Base-by-base conservation (phyloP, 257 asterid species). In the Solanum etuberosum region DNA sequence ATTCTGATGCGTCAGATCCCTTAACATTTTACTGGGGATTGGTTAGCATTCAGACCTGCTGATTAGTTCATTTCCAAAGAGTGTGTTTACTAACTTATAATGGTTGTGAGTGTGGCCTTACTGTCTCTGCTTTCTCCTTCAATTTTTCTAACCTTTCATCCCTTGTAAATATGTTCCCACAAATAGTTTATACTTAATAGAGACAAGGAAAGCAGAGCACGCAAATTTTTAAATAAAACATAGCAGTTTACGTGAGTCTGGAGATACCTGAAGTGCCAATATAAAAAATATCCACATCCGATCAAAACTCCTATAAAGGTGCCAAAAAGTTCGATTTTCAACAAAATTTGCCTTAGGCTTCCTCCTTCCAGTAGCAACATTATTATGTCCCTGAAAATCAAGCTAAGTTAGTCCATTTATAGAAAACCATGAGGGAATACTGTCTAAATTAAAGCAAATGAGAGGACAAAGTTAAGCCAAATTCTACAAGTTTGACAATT, bases 241-340 rank as follows among this genome's bases (percentile, higher is more conserved):
- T 20, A 81, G 68, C 29, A 31, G 57, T 76, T 40, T 76, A 68
- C 31, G 11, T 31, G 54, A 61, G 42, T 65, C 72, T 8, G 16
- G 51, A 68, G 34, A 31, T 92, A 97, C 99, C 99, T 97, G 99
- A 84, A 97, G 94, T 84, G 97, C 95, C 93, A 97, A 91, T 89
- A 92, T 94, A 80, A 94, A 96, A 88, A 97, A 96, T 82, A 93
- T 95, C 99, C 99, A 97, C 95, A 97, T 87, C 89, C 99, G 93
- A 90, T 97, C 99, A 70, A 97, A 97, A 91, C 97, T 95, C 89
- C 99, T 93, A 88, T 93, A 97, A 84, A 97, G 94, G 88, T 97
- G 99, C 99, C 92, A 97, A 93, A 95, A 97, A 31, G 99, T 97
- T 51, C 99, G 99, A 85, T 96, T 89, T 91, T 97, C 99, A 51